Evolutionary conservation across 805 yeast species (phyloP).

Genomic region (Saccharomycopsis sp.): DNA sequence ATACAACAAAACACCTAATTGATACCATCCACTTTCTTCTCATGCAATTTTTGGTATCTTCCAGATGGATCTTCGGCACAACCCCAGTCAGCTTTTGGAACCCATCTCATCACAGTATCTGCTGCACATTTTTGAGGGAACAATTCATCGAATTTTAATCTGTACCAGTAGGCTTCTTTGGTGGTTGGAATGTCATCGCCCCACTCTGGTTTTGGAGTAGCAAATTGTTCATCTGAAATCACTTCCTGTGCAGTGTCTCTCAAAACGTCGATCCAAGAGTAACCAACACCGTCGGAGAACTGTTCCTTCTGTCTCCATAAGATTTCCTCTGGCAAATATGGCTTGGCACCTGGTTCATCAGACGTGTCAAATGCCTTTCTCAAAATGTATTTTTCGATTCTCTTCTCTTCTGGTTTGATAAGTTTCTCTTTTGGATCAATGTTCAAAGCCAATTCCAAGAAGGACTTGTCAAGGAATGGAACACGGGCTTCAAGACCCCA

Average conservation of each 20-base stretch:
- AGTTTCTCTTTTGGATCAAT: conserved; percentile 89
- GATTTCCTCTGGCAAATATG: conserved; percentile 93
- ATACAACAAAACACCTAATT: conserved; percentile 6
- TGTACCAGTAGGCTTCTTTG: conserved; percentile 98
- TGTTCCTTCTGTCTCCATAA: conserved; percentile 99
- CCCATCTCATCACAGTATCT: conserved; percentile 96
- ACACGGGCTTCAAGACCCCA: conserved; percentile 99
- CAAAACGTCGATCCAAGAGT: conserved; percentile 97
- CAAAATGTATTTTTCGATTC: conserved; percentile 88
- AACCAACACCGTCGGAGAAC: conserved; percentile 98
- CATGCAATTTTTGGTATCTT: conserved; percentile 88
- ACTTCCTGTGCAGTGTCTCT: conserved; percentile 88
- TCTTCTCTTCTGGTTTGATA: conserved; percentile 60
- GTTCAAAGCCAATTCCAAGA: conserved; percentile 88
- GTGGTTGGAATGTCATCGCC: conserved; percentile 91
- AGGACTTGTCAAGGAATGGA: conserved; percentile 93
- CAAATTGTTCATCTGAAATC: conserved; percentile 84
- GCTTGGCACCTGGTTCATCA: conserved; percentile 66
- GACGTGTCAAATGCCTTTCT: conserved; percentile 96
- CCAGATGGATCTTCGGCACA: conserved; percentile 99
- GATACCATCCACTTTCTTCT: conserved; percentile 42
- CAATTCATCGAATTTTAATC: conserved; percentile 89
- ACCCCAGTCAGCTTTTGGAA: conserved; percentile 99
- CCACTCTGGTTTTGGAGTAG: conserved; percentile 91
- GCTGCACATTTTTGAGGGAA: conserved; percentile 92